Evolutionary conservation across 495 filamentous ascomycete species (phyloP).

Genomic region (Tuber aestivum): DNA sequence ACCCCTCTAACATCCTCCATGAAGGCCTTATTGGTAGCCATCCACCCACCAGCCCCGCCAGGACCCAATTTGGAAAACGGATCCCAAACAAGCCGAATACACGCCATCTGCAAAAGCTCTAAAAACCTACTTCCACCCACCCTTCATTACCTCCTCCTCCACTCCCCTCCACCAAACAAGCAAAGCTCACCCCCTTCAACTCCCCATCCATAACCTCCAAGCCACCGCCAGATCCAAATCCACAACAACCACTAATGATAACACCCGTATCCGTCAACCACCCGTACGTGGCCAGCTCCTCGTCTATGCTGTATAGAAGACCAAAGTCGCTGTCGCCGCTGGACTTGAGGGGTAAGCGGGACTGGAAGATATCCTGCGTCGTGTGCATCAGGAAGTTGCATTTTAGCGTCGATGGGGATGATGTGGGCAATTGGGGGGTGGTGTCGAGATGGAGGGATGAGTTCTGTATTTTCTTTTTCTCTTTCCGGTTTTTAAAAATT

Average conservation of each 20-base stretch:
- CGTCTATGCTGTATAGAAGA: conserved; percentile 84
- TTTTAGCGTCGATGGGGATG: conserved; percentile 61
- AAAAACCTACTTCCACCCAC: conserved; percentile 66
- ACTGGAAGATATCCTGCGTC: conserved; percentile 88
- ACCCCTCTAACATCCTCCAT: too few species aligned
- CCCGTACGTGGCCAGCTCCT: conserved; percentile 83
- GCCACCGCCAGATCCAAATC: conserved; percentile 53
- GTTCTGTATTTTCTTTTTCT: conserved; percentile 56
- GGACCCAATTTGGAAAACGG: too few species aligned
- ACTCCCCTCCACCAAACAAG: too few species aligned
- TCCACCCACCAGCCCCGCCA: too few species aligned
- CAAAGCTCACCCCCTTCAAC: too few species aligned
- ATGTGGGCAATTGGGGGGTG: conserved; percentile 59
- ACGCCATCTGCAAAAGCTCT: conserved; percentile 79
- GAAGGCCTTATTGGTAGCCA: too few species aligned
- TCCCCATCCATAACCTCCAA: conserved; percentile 70
- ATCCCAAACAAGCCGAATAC: too few species aligned
- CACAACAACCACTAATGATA: conserved; percentile 80
- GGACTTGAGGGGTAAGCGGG: conserved; percentile 62
- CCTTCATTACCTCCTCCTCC: neutral
- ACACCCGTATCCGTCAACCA: too few species aligned
- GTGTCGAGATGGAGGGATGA: conserved; percentile 90
- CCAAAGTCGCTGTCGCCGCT: conserved; percentile 75
- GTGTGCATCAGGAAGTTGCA: conserved; percentile 87
- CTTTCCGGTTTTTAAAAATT: neutral